These are phyloP conservation scores for Venturia carpophila DNA, from an alignment of 2,329 filamentous ascomycete species.

Conservation along the genomic window DNA sequence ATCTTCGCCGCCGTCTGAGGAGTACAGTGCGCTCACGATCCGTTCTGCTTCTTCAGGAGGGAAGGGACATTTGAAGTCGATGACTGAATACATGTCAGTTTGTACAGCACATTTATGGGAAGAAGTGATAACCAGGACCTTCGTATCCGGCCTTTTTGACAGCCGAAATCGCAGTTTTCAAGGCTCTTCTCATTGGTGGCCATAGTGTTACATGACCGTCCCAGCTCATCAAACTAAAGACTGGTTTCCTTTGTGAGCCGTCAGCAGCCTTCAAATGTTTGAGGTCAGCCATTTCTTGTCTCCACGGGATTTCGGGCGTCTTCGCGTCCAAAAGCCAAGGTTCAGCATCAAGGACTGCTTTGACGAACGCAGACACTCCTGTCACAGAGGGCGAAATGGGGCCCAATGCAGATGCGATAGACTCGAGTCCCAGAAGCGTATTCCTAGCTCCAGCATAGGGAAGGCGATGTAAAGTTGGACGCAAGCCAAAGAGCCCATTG, in stretches of 20 bases:
- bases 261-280: conserved; percentile 21
- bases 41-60: background rate
- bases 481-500: conserved; percentile 43
- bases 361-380: conserved; percentile 28
- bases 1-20: background rate
- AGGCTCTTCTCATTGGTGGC: conserved; percentile 21
- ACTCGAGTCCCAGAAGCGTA: background rate
- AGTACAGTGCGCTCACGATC: background rate
- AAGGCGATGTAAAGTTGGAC: conserved; percentile 40
- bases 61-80: conserved; percentile 1
- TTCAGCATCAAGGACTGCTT: conserved; percentile 36
- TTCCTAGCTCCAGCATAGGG: conserved; percentile 39
- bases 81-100: background rate
- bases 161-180: conserved; percentile 47
- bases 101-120: no score
- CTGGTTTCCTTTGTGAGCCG: background rate
- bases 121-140: conserved; percentile 8
- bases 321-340: conserved; percentile 48
- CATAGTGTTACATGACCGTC: conserved; percentile 22
- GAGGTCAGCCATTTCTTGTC: conserved; percentile 36
- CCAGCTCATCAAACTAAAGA: conserved; percentile 20
- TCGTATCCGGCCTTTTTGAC: conserved; percentile 46
- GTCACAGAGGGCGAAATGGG: conserved; percentile 10
- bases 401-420: background rate
- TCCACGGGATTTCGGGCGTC: conserved; percentile 48